Percentiles rank a stretch among this genome's conserved stretches.
phyloP scores from a whole-genome alignment of 176 grass and related monocot species.

The Puccinellia tenuiflora region DNA sequence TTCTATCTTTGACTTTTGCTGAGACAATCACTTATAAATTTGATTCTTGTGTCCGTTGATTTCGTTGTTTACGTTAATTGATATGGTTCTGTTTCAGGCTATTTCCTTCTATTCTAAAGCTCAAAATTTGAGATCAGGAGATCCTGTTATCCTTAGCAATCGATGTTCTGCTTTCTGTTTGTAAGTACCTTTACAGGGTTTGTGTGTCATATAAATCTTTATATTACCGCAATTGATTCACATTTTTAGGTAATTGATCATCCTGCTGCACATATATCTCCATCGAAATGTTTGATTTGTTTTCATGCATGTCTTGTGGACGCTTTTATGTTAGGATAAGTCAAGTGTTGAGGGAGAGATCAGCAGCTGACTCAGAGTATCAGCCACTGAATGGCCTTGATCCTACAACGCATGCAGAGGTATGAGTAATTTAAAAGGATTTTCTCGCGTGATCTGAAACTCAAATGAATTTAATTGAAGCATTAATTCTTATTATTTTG shows the following conservation, averaged over 20 bases:
- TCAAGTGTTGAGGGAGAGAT: constrained; percentile 65
- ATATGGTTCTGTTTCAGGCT: constrained; percentile 52
- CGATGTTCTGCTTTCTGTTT: constrained; percentile 84
- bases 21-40: constrained; percentile 2
- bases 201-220: constrained; percentile 12
- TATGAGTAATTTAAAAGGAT: constrained; percentile 19
- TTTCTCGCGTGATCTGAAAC: constrained; percentile 1
- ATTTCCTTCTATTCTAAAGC: constrained; percentile 86
- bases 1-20: constrained; percentile 5
- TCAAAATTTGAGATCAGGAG: constrained; percentile 63
- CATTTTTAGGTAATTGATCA: constrained; percentile 11
- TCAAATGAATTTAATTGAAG: constrained; percentile 11
- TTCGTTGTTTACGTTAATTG: constrained; percentile 21
- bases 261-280: neutral
- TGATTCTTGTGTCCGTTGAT: constrained; percentile 8
- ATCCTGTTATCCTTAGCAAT: constrained; percentile 76
- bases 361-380: constrained; percentile 84
- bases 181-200: constrained; percentile 49
- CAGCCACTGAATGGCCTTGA: constrained; percentile 88
- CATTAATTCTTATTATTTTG: constrained; percentile 9
- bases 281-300: constrained; percentile 26
- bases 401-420: constrained; percentile 96
- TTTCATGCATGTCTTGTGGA: constrained; percentile 8
- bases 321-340: constrained; percentile 59
- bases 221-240: constrained; percentile 1